phyloP scores from a whole-genome alignment of 805 yeast species.

The Candida sanyiensis region DNA sequence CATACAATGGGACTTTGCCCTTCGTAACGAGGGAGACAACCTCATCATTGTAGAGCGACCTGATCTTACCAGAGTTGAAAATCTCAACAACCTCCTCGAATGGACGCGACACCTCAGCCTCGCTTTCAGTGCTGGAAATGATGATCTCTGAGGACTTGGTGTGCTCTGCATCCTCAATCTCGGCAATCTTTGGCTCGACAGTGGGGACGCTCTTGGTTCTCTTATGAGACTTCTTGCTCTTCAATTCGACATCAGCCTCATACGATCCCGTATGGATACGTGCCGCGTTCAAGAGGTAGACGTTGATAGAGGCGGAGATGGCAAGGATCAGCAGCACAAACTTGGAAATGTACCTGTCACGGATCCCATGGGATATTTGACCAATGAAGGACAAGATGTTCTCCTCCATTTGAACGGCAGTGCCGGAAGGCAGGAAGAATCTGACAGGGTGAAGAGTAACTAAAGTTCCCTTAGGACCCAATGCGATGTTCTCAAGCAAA shows the following conservation, averaged over 20 bases:
- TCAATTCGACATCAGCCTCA: constrained; percentile 19
- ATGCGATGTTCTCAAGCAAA: constrained; percentile 23
- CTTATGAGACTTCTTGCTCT: constrained; percentile 27
- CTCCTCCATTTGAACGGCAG: constrained; percentile 58
- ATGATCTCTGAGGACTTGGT: constrained; percentile 23
- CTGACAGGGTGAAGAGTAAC: constrained; percentile 54
- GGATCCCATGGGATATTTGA: constrained; percentile 59
- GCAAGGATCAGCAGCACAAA: constrained; percentile 66
- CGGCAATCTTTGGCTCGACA: constrained; percentile 17
- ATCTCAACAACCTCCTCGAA: constrained; percentile 58
- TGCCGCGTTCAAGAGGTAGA: constrained; percentile 83
- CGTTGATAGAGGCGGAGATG: constrained; percentile 72
- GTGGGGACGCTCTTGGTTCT: constrained; percentile 29
- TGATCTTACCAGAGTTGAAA: constrained; percentile 67
- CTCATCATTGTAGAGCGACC: constrained; percentile 64
- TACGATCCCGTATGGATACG: constrained; percentile 48
- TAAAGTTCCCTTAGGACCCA: constrained; percentile 44
- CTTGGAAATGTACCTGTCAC: constrained; percentile 77
- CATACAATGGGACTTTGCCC: constrained; percentile 86
- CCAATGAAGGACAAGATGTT: constrained; percentile 44
- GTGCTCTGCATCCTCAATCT: constrained; percentile 13
- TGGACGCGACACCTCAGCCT: constrained; percentile 40
- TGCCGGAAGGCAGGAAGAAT: constrained; percentile 52
- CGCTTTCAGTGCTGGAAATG: constrained; percentile 30
- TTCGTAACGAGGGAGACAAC: constrained; percentile 61